phyloP scores from a whole-genome alignment of 2,329 filamentous ascomycete genomes.

The Calonectria multiphialidica region DNA sequence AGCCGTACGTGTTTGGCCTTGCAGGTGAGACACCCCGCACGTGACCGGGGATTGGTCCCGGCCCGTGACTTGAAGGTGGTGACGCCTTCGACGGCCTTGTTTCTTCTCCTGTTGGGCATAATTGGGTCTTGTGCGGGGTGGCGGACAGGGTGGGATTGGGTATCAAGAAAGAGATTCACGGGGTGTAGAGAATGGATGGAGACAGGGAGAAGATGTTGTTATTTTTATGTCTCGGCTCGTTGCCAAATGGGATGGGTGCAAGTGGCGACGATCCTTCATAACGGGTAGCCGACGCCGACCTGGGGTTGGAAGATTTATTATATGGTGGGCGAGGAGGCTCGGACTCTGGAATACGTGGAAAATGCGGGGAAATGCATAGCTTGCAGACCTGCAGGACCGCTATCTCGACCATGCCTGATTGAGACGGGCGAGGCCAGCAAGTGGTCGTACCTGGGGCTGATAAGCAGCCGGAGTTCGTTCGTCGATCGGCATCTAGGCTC shows the following conservation, averaged over 20 bases:
- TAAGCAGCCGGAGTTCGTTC: conserved; percentile 23
- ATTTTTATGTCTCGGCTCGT: background rate
- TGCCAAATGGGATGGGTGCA: background rate
- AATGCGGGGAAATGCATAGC: conserved; percentile 26
- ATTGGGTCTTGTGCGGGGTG: background rate
- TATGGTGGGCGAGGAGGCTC: background rate
- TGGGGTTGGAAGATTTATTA: conserved; percentile 11
- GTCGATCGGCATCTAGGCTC: conserved; percentile 17
- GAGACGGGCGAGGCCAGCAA: conserved; percentile 6
- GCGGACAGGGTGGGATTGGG: background rate
- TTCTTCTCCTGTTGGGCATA: conserved; percentile 19
- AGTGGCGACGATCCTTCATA: background rate
- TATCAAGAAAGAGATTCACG: background rate
- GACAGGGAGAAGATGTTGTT: background rate
- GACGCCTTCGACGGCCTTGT: conserved; percentile 7
- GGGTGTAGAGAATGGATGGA: background rate
- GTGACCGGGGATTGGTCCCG: conserved; percentile 35
- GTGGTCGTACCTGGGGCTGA: conserved; percentile 12
- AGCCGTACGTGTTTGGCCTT: conserved; percentile 42
- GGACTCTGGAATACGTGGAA: conserved; percentile 13
- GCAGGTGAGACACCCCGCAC: conserved; percentile 45
- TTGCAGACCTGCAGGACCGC: conserved; percentile 13
- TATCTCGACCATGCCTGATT: conserved; percentile 15
- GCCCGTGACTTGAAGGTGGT: conserved; percentile 20
- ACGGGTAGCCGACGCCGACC: background rate